Conservation (phyloP, 306 rosid genomes). For the Vachellia pachyceras region DNA sequence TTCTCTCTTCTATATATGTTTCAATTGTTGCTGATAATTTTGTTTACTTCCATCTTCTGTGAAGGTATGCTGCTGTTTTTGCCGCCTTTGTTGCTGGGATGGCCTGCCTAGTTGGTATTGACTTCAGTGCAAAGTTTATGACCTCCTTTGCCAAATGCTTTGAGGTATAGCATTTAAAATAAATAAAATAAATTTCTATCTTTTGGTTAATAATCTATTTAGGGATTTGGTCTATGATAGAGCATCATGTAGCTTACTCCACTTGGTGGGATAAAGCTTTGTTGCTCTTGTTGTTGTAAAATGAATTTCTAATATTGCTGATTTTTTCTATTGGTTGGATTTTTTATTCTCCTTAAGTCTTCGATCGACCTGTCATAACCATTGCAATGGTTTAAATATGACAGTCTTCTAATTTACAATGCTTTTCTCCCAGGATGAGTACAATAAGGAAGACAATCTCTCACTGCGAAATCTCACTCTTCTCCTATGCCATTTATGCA, state of each 20-base stretch:
- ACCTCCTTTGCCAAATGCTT: conserved; percentile 81
- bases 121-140: conserved; percentile 82
- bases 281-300: background rate
- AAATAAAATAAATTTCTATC: conserved; percentile 7
- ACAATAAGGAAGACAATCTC: conserved; percentile 76
- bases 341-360: conserved; percentile 36
- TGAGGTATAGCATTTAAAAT: conserved; percentile 60
- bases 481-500: conserved; percentile 74
- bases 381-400: conserved; percentile 27
- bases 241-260: too few relatives aligned
- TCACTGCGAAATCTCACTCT: conserved; percentile 86
- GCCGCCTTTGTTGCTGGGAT: conserved; percentile 91
- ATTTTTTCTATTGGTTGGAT: conserved; percentile 8
- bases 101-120: conserved; percentile 79
- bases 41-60: conserved; percentile 20
- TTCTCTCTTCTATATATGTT: conserved; percentile 14
- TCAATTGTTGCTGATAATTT: conserved; percentile 40
- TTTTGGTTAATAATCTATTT: too few relatives aligned
- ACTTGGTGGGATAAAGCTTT: too few relatives aligned
- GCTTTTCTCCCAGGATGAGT: conserved; percentile 67
- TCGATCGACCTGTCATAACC: background rate
- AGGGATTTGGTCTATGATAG: too few relatives aligned
- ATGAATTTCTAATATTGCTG: conserved; percentile 10
- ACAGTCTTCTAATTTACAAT: conserved; percentile 17
- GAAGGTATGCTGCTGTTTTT: conserved; percentile 91